A percentile compares a stretch with the other conserved stretches of the same genome.
Evolutionary conservation across 1,139 yeast species (phyloP).

Genomic region (Nakaseomyces delphensis): DNA sequence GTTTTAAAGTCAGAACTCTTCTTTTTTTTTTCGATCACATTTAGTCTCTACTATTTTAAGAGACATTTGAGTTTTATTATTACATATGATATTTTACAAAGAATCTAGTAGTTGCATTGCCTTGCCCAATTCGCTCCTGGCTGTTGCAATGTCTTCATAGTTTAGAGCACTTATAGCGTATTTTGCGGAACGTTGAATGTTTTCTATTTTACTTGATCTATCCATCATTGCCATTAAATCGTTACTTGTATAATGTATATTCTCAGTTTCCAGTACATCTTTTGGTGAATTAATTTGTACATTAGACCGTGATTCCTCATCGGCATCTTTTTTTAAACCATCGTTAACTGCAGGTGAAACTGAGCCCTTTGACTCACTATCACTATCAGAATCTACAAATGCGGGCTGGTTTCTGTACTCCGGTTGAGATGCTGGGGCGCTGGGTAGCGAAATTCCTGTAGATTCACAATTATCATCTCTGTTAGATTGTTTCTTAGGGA

Average conservation of each 20-base stretch:
- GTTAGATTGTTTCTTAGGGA: slow-evolving; percentile 1
- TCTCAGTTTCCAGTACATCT: neutral
- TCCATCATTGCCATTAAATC: slow-evolving; percentile 24
- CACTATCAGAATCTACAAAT: slow-evolving; percentile 7
- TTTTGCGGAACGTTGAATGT: slow-evolving; percentile 78
- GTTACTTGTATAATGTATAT: slow-evolving; percentile 10
- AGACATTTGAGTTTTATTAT: neutral
- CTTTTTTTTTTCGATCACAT: neutral
- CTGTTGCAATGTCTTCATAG: slow-evolving; percentile 80
- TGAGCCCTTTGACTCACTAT: neutral
- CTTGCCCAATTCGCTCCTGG: slow-evolving; percentile 57
- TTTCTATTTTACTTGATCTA: slow-evolving; percentile 25
- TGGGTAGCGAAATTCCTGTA: neutral
- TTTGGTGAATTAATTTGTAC: too few relatives aligned
- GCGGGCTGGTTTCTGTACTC: slow-evolving; percentile 5
- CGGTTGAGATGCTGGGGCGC: neutral
- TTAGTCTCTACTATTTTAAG: neutral
- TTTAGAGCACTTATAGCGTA: slow-evolving; percentile 91
- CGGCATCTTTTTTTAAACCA: neutral
- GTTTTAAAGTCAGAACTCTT: neutral
- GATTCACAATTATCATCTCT: slow-evolving; percentile 7
- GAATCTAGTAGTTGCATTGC: slow-evolving; percentile 46
- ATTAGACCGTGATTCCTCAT: slow-evolving; percentile 6
- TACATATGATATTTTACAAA: neutral
- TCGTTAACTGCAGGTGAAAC: neutral